Evolutionary conservation across 2,329 filamentous ascomycete species (phyloP), one percentile per base, ranked within the genome.

Genomic region (Monosporascus sp.): DNA sequence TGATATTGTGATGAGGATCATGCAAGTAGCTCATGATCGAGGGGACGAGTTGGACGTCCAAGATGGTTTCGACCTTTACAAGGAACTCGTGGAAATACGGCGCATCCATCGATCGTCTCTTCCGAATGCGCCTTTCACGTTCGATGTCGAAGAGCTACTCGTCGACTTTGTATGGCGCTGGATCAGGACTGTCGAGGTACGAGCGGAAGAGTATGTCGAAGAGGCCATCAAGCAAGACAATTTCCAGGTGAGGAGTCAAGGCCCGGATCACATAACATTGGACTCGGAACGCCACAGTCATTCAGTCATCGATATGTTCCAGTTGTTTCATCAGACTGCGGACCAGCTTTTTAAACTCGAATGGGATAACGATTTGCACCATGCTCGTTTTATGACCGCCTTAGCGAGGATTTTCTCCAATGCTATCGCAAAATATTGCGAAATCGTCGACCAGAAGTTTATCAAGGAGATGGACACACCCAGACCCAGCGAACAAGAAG

Each of bases 381-480:
- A 96, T 67, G 93, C 94, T 39, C 90, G 92, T 57, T 99, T 99
- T 72, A 97, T 97, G 92, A 99, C 94, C 17, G 84, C 90, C 2
- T 76, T 97, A 17, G 86, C 92, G 15, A 95, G 91, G 63, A 87
- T 88, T 0, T 90, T 97, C 55, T 87, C 92, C 2, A 79, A 82
- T 47, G 92, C 90, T 18, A 82, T 99, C 47, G 87, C 89, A 14
- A 84, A 85, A 60, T 99, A 99, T 68, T 99, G 94, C 68, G 94
- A 99, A 66, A 76, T 93, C 46, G 78, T 97, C 25, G 94, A 97
- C 63, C 84, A 88, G 60, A 84, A 82, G 58, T 99, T 99, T 64
- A 81, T 82, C 35, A 88, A 82, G 65, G 94, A 99, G 68, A 97
- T 99, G 93, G 92, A 97, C 65, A 83, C 91, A 18, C 81, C 91